Base-by-base conservation (phyloP, 2,329 filamentous ascomycete species). In the Shiraia sp. region DNA sequence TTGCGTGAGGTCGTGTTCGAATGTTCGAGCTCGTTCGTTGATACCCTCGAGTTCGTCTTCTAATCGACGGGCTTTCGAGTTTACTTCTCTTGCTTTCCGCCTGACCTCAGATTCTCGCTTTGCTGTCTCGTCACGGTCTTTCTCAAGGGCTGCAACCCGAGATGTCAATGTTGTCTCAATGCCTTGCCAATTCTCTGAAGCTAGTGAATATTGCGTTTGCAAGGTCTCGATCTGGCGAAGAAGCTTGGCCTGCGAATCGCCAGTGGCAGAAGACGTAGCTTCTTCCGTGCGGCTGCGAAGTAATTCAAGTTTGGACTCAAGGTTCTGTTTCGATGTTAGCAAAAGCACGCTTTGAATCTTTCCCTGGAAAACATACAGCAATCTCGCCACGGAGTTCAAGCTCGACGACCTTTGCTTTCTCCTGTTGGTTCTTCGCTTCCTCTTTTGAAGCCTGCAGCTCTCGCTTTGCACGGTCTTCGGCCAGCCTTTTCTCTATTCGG, bases 101-200 rank as follows among this genome's bases (percentile, higher is more conserved):
- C 93, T 80, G 71, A 95, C 82, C 27, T 97, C 93, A 4, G 82
- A 86, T 71, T 99, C 93, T 44, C 89, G 84, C 54, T 85, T 85
- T 35, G 83, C 78, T 7, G 88, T 82, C 60, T 99, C 93, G 61
- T 97, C 91, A 41, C 89, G 83, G 68, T 99, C 95, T 64, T 87
- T 93, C 67, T 99, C 93, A 8, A 97, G 75, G 35, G 76, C 85
- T 3, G 85, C 79, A 9, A 93, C 79, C 42, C 91, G 82, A 15
- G 88, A 83, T 36, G 92, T 80, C 23, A 99, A 72, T 2, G 88
- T 95, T 8, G 87, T 82, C 69, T 99, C 92, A 48, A 99, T 95
- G 1, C 90, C 89, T 64, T 96, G 91, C 93, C 95, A 99, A 59
- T 99, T 99, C 62, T 95, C 90, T 55, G 89, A 93, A 1, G 93